Evolutionary conservation across 2,329 filamentous ascomycete genomes (phyloP).

Genomic region (Aspergillus novoparasiticus): DNA sequence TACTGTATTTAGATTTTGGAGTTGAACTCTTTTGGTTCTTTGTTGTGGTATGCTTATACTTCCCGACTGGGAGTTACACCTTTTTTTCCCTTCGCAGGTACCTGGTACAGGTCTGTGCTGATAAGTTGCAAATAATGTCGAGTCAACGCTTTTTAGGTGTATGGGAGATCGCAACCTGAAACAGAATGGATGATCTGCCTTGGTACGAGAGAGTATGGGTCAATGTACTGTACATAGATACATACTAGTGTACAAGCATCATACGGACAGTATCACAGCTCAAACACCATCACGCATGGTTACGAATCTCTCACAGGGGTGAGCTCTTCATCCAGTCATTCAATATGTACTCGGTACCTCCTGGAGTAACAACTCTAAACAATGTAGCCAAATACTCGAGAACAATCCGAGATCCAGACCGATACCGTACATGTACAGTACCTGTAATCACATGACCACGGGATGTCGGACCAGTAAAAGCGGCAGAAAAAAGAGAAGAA

Average conservation of each 20-base stretch:
- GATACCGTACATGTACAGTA: background rate
- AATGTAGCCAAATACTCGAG: background rate
- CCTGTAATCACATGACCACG: background rate
- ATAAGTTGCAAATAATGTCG: background rate
- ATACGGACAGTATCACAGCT: background rate
- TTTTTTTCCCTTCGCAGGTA: background rate
- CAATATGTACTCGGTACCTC: background rate
- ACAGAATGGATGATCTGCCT: background rate
- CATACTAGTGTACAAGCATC: background rate
- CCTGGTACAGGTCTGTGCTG: background rate
- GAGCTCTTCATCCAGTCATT: background rate
- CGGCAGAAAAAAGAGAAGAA: slow-evolving; percentile 18
- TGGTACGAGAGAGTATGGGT: background rate
- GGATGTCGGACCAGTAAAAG: background rate
- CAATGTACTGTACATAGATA: background rate
- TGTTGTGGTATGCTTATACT: background rate
- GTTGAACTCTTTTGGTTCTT: background rate
- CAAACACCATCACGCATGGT: background rate
- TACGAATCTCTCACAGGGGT: background rate
- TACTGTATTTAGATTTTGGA: background rate
- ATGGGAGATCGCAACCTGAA: background rate
- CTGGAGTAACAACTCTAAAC: background rate
- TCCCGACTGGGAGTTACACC: background rate
- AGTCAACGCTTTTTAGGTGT: background rate
- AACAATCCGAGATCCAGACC: background rate